These are phyloP conservation scores for Populus hybrid DNA, from an alignment of 441 rosid genomes.

Conservation along the genomic window DNA sequence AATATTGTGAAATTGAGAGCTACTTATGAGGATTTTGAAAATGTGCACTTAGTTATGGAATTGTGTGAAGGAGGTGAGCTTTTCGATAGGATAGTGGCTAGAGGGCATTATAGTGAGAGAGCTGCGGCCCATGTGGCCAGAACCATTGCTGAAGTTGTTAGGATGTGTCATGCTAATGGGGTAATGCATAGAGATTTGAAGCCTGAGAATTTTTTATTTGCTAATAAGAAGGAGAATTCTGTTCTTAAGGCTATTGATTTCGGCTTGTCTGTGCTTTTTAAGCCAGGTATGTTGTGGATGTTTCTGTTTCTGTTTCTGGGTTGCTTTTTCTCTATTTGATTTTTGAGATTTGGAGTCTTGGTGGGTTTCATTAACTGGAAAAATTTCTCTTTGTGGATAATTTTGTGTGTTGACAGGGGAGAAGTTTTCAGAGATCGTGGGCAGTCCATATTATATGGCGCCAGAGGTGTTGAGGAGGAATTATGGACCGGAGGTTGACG, in stretches of 20 bases:
- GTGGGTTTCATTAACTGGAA: background rate
- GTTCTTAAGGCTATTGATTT: constrained; percentile 87
- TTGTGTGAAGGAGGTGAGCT: constrained; percentile 97
- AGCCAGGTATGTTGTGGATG: constrained; percentile 44
- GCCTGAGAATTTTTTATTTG: constrained; percentile 92
- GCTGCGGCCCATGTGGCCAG: constrained; percentile 80
- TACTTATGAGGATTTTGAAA: constrained; percentile 81
- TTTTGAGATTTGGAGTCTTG: constrained; percentile 1
- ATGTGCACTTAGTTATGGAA: constrained; percentile 92
- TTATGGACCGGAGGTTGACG: constrained; percentile 91
- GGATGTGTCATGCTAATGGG: constrained; percentile 88
- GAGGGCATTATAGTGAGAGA: constrained; percentile 89
- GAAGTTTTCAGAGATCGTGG: constrained; percentile 85
- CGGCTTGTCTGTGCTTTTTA: constrained; percentile 85
- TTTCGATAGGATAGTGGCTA: constrained; percentile 96
- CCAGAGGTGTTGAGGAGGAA: constrained; percentile 90
- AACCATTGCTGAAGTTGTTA: constrained; percentile 85
- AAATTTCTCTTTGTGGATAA: background rate
- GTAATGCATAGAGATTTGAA: constrained; percentile 94
- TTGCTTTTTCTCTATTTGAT: background rate
- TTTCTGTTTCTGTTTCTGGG: background rate
- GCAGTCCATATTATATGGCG: constrained; percentile 98
- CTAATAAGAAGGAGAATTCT: constrained; percentile 86
- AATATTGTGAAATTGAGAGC: constrained; percentile 82
- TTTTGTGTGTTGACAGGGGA: constrained; percentile 46